Base-by-base conservation (phyloP, 2,329 filamentous ascomycete genomes). In the Orbilia blumenaviensis region DNA sequence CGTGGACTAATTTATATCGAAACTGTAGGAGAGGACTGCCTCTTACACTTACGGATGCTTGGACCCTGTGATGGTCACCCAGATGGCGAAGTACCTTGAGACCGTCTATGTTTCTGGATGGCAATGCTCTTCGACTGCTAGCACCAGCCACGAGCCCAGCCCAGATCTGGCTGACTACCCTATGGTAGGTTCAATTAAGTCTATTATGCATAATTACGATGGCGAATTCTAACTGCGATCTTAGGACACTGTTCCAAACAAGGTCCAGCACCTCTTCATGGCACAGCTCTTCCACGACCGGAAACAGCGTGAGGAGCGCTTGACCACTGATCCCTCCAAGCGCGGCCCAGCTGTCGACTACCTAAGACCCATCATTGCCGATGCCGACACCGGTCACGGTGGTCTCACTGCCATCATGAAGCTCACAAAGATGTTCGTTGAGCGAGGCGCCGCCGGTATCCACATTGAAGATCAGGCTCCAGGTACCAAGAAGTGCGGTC, bases 401-500 rank as follows among this genome's bases (percentile, higher is more conserved):
- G 95, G 95, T 81, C 87, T 99, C 78, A 98, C 95, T n/a, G 95
- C 95, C 67, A 91, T 98, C 81, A 98, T 99, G 95, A 99, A 98
- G 88, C 89, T 99, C 80, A 98, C 95, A 78, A 97, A 97, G 87
- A 89, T 98, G 69, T 98, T 99, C 83, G 85, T 98, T 79, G 95
- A 99, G 86, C 93, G 94, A 84, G 95, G 95, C 80, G 95, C 95
- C 50, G 95, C 95, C 44, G 95, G 95, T 79, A 97, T 99, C 81
- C 95, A 99, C 85, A 97, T 99, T 80, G 95, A 99, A 85, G 95
- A 99, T 83, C 95, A 98, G 85, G 94, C 95, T 2, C 94, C 95
- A 2, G 95, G 95, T 66, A 98, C 95, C 58, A 99, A 99, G 89
- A 99, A 99, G 88, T 99, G 95, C 83, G 95, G 95, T 78, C 95